Evolutionary conservation across 257 asterid genomes (phyloP), one percentile per base, ranked within the genome.

Genomic region (Dorcoceras hygrometricum): DNA sequence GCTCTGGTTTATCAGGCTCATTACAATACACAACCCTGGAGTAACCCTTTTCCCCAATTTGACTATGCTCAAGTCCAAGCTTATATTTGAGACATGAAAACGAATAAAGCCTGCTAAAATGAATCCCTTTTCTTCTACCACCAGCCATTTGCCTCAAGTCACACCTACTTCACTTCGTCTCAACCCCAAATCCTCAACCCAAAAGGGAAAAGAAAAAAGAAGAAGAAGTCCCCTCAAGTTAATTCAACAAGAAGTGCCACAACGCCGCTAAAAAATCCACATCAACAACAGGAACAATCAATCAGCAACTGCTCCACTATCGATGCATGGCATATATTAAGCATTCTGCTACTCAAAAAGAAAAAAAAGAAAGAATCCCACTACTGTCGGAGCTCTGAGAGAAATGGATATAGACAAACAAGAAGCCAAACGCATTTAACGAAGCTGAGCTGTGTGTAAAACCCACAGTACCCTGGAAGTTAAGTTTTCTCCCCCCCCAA

Each of bases 11-110:
- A 75, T 88, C 97, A 19, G 99, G 92, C 31, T 93, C 95, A 71
- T 90, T 90, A 73, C 97, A 90, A 64, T 82, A 76, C 68, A 93
- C 97, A 28, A 83, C 76, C 72, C 96, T 81, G 8, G 99, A 88
- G 67, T 76, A 93, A 36, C 97, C 99, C 78, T 82, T 81, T 71
- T 80, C 85, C 77, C 99, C 99, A 78, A 93, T 86, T 63, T 85
- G 91, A 9, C 83, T 69, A 66, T 90, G 96, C 29, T 84, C 86
- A 20, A 85, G 95, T 19, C 80, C 65, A 60, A 72, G 81, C 2
- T 84, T 39, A 46, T 84, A 70, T 68, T 70, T 80, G 19, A 81
- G 76, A 71, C 97, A 93, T 6, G 90, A 85, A 79, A 93, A 93
- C 2, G 83, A 84, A 31, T 90, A 93, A 11, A 92, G 59, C 70